Percentiles rank a stretch among this genome's conserved stretches.
Evolutionary conservation across 2,329 filamentous ascomycete species (phyloP).

Genomic region (Xylogone sp.): DNA sequence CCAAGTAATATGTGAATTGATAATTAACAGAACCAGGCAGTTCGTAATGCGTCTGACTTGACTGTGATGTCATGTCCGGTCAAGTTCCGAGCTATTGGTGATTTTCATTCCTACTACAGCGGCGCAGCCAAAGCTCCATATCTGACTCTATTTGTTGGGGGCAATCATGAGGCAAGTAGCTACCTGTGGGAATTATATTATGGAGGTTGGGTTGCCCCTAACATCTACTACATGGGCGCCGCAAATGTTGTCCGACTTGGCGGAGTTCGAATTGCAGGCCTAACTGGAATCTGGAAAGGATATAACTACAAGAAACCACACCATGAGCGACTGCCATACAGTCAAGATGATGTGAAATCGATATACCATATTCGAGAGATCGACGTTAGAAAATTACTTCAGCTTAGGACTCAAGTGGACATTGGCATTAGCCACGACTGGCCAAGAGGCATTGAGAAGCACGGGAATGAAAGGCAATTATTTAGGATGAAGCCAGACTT

Average conservation of each 20-base stretch:
- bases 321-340: conserved; percentile 83
- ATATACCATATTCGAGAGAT: conserved; percentile 90
- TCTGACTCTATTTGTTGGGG: conserved; percentile 86
- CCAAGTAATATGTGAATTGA: background rate
- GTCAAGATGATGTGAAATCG: conserved; percentile 67
- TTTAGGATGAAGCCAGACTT: conserved; percentile 75
- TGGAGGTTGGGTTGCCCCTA: conserved; percentile 93
- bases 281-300: conserved; percentile 94
- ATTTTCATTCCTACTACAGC: conserved; percentile 93
- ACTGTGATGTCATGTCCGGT: conserved; percentile 83
- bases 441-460: conserved; percentile 78
- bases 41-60: conserved; percentile 84
- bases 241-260: conserved; percentile 85
- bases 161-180: conserved; percentile 92
- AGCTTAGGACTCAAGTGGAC: conserved; percentile 83
- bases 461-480: conserved; percentile 65
- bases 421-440: conserved; percentile 94
- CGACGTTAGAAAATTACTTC: conserved; percentile 85
- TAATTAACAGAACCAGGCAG: conserved; percentile 50
- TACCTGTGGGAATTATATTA: conserved; percentile 92
- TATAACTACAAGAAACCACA: conserved; percentile 83
- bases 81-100: conserved; percentile 84
- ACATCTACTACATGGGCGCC: conserved; percentile 95
- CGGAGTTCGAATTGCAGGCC: conserved; percentile 78
- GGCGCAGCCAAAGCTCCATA: conserved; percentile 75